phyloP scores from a whole-genome alignment of 2,329 filamentous ascomycete species.

The Apiospora aurea region DNA sequence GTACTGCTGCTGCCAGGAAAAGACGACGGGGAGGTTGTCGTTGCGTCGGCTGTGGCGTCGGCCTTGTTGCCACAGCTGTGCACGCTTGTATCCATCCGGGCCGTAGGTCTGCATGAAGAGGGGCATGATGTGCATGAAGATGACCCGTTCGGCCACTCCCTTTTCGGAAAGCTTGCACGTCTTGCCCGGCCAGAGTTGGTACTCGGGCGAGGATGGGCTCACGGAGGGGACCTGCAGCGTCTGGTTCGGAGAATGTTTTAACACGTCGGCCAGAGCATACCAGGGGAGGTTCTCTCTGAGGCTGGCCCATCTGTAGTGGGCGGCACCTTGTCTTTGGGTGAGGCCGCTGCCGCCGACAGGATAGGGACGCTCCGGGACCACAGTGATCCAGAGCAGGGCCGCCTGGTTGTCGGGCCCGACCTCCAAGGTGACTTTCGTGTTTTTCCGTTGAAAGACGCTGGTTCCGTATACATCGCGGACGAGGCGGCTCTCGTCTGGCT shows the following conservation, averaged over 20 bases:
- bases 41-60: not conserved
- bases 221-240: not conserved
- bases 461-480: not conserved
- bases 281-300: not conserved
- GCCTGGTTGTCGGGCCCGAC: not conserved
- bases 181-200: constrained; percentile 3
- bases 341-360: no score
- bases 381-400: not conserved
- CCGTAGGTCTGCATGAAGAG: constrained; percentile 11
- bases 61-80: not conserved
- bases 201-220: not conserved
- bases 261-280: not conserved
- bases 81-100: not conserved
- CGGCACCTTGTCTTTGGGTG: no score
- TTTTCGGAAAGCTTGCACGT: no score
- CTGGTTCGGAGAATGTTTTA: not conserved
- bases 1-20: constrained; percentile 18
- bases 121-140: constrained; percentile 20
- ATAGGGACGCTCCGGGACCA: not conserved
- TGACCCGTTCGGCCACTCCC: not conserved
- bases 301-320: not conserved
- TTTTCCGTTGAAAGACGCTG: not conserved
- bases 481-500: not conserved
- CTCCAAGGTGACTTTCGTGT: not conserved
- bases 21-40: constrained; percentile 17